Percentiles rank a stretch among this genome's conserved stretches.
phyloP scores from a whole-genome alignment of 106 monocot species.

The Platanthera guangdongensis region DNA sequence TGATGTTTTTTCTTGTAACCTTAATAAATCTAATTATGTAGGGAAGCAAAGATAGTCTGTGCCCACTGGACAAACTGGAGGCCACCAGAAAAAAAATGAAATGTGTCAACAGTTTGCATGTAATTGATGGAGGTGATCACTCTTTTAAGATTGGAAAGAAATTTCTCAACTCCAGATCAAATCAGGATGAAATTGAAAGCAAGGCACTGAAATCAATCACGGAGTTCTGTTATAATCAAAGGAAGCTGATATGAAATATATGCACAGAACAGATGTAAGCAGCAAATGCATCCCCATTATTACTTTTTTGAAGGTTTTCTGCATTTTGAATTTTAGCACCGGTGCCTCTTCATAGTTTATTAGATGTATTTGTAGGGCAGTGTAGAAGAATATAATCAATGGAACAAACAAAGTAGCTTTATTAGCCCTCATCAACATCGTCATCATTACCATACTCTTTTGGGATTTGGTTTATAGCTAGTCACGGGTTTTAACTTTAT shows the following conservation, averaged over 20 bases:
- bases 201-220: slow-evolving; percentile 43
- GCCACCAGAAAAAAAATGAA: slow-evolving; percentile 67
- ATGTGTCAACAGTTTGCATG: slow-evolving; percentile 49
- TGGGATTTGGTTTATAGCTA: no score
- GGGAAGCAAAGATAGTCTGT: slow-evolving; percentile 80
- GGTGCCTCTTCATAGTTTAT: no score
- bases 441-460: no score
- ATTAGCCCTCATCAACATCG: no score
- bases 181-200: slow-evolving; percentile 58
- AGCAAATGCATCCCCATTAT: no score
- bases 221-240: slow-evolving; percentile 25
- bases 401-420: no score
- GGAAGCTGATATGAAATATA: background rate
- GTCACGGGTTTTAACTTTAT: no score
- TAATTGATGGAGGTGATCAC: slow-evolving; percentile 80
- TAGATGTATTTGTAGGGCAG: no score
- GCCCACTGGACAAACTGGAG: slow-evolving; percentile 63
- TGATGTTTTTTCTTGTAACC: background rate
- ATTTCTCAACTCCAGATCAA: slow-evolving; percentile 34
- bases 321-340: no score
- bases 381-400: no score
- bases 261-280: background rate
- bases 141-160: slow-evolving; percentile 90
- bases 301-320: no score
- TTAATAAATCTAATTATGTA: slow-evolving; percentile 15